These are phyloP conservation scores for Oryza officinalis DNA, from an alignment of 176 grass and related monocot genomes.

Conservation along the genomic window DNA sequence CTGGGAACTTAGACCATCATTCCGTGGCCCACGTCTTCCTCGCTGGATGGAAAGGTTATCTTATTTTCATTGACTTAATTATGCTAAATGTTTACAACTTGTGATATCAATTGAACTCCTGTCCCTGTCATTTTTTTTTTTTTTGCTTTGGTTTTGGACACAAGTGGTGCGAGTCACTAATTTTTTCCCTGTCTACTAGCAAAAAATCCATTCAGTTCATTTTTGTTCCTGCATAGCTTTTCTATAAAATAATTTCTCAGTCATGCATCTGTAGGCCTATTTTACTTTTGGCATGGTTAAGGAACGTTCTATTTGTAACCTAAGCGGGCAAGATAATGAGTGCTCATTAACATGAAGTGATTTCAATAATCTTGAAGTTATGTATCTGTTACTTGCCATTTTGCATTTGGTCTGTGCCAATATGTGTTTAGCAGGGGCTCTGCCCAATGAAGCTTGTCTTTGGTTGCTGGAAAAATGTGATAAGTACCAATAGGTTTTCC, in stretches of 20 bases:
- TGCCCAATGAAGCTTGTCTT: not conserved
- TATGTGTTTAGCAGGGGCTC: not conserved
- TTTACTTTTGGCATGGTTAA: not conserved
- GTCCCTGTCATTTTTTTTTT: not conserved
- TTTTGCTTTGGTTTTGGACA: conserved; percentile 3
- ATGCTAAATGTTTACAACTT: not conserved
- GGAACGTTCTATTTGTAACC: not conserved
- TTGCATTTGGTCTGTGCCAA: not conserved
- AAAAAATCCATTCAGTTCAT: not conserved
- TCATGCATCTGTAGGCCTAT: not conserved
- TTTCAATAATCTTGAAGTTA: not conserved
- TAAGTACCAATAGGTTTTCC: not conserved
- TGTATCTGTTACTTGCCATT: not conserved
- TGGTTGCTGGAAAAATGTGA: not conserved
- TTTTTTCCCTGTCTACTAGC: not conserved
- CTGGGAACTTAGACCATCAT: conserved; percentile 87
- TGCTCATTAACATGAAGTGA: not conserved
- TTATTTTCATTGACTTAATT: conserved; percentile 9
- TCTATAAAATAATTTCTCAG: too few species aligned
- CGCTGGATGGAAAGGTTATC: conserved; percentile 97
- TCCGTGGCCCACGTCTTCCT: conserved; percentile 84
- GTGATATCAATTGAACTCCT: conserved; percentile 13
- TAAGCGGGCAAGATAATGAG: not conserved
- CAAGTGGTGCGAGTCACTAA: not conserved
- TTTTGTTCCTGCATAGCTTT: not conserved